phyloP scores from a whole-genome alignment of 2,329 filamentous ascomycete genomes.

The Fonsecaea pugnacius region DNA sequence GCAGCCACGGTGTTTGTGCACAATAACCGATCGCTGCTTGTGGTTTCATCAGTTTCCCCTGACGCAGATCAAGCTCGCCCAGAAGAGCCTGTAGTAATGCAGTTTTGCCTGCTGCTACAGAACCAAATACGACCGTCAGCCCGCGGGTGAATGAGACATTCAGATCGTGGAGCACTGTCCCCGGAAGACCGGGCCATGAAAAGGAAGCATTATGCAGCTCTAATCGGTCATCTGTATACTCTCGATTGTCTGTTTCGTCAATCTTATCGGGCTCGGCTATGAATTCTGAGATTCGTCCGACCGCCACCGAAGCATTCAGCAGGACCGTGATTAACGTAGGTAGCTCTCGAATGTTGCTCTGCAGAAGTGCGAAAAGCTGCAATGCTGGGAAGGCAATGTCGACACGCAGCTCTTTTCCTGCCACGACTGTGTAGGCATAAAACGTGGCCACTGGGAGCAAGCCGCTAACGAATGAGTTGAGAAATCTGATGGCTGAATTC shows the following conservation, averaged over 20 bases:
- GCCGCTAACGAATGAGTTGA: constrained; percentile 72
- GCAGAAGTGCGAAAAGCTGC: constrained; percentile 76
- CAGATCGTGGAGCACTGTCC: constrained; percentile 60
- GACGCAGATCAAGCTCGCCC: constrained; percentile 61
- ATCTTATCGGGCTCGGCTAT: constrained; percentile 85
- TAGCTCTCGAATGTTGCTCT: constrained; percentile 72
- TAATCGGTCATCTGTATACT: constrained; percentile 41
- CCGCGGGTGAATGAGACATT: constrained; percentile 60
- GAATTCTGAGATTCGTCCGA: constrained; percentile 80
- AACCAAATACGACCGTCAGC: constrained; percentile 65
- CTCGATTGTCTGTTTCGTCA: constrained; percentile 48
- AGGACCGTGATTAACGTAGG: constrained; percentile 75
- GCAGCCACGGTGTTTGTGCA: constrained; percentile 69
- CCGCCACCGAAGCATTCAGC: constrained; percentile 80
- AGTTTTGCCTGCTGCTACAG: constrained; percentile 68
- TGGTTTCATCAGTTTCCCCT: constrained; percentile 57
- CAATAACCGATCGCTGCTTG: constrained; percentile 64
- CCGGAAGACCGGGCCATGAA: constrained; percentile 73
- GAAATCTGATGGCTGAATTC: constrained; percentile 65
- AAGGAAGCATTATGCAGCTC: constrained; percentile 70
- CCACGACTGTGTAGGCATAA: constrained; percentile 76
- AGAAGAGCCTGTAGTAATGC: constrained; percentile 63
- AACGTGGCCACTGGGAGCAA: constrained; percentile 81
- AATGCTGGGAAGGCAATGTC: constrained; percentile 87
- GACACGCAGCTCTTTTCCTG: constrained; percentile 69